Conservation (phyloP, 2,329 filamentous ascomycete genomes). For the Nothophaeocryptopus gaeumannii region DNA sequence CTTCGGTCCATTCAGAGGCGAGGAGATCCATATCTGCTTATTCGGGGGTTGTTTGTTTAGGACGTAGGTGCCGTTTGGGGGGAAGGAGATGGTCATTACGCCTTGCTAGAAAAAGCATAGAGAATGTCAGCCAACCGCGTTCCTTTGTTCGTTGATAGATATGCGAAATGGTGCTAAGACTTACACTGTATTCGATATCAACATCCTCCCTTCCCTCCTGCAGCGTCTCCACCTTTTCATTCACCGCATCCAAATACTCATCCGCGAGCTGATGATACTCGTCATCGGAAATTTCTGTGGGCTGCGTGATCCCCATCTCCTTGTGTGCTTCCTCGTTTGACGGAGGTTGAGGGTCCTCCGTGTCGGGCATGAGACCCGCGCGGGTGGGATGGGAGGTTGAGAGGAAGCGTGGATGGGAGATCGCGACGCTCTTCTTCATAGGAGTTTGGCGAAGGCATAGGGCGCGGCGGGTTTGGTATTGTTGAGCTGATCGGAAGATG, state of each 20-base stretch:
- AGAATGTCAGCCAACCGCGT: no score
- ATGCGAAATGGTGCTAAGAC: no score
- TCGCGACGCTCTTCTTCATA: slow-evolving; percentile 9
- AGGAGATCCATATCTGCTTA: slow-evolving; percentile 95
- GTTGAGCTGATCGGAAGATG: slow-evolving; percentile 13
- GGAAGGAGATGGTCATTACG: slow-evolving; percentile 73
- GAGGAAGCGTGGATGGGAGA: slow-evolving; percentile 20
- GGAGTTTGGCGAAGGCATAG: slow-evolving; percentile 7
- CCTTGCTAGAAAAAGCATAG: slow-evolving; percentile 46
- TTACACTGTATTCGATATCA: slow-evolving; percentile 85
- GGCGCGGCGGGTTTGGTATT: slow-evolving; percentile 2
- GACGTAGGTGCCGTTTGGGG: slow-evolving; percentile 75
- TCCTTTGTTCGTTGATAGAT: no score
- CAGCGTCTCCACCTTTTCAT: slow-evolving; percentile 64
- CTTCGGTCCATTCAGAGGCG: slow-evolving; percentile 86
- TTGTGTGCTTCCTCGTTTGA: slow-evolving; percentile 28
- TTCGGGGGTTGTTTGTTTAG: slow-evolving; percentile 99
- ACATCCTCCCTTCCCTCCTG: slow-evolving; percentile 72
- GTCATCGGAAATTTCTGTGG: slow-evolving; percentile 64
- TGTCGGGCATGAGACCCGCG: slow-evolving; percentile 44
- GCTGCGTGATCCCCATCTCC: slow-evolving; percentile 41
- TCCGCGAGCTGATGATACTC: slow-evolving; percentile 79
- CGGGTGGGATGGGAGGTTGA: slow-evolving; percentile 16
- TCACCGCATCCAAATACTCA: slow-evolving; percentile 63
- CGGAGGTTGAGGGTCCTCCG: slow-evolving; percentile 41